These are phyloP conservation scores for Nitzschia sp. DNA, from an alignment of 108 stramenopile genomes.

Conservation along the genomic window DNA sequence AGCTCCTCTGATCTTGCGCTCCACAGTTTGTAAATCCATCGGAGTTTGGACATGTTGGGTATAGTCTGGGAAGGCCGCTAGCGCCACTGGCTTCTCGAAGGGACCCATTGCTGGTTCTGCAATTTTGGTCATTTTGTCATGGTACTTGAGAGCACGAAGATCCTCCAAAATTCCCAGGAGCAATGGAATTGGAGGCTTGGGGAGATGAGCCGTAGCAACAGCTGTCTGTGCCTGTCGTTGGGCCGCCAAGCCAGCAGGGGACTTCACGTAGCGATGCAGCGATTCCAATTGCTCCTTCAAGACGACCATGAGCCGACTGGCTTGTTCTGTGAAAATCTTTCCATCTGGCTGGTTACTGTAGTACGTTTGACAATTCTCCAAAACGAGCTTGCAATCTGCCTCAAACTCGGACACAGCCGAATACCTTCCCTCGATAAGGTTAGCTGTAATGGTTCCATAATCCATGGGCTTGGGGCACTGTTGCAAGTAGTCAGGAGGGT, in stretches of 20 bases:
- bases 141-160: conserved; percentile 61
- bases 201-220: conserved; percentile 29
- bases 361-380: conserved; percentile 66
- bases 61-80: conserved; percentile 68
- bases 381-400: conserved; percentile 67
- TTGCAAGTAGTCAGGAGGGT: conserved; percentile 65
- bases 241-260: conserved; percentile 36
- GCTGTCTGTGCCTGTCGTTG: conserved; percentile 34
- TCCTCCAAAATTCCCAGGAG: conserved; percentile 57
- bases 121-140: conserved; percentile 73
- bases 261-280: conserved; percentile 57
- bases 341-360: conserved; percentile 62
- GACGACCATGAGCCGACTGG: conserved; percentile 53
- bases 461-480: conserved; percentile 73
- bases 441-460: conserved; percentile 70
- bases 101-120: conserved; percentile 67
- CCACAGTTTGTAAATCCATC: conserved; percentile 78
- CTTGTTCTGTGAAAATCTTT: conserved; percentile 54
- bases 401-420: conserved; percentile 51
- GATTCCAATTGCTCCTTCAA: conserved; percentile 57
- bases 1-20: conserved; percentile 60
- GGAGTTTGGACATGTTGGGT: conserved; percentile 53
- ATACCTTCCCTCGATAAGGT: conserved; percentile 71
- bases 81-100: conserved; percentile 78
- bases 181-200: conserved; percentile 60